Percentiles rank a stretch among this genome's conserved stretches.
These are phyloP conservation scores for Phanerochaete carnosa DNA, from an alignment of 768 basidiomycete species.

Conservation along the genomic window DNA sequence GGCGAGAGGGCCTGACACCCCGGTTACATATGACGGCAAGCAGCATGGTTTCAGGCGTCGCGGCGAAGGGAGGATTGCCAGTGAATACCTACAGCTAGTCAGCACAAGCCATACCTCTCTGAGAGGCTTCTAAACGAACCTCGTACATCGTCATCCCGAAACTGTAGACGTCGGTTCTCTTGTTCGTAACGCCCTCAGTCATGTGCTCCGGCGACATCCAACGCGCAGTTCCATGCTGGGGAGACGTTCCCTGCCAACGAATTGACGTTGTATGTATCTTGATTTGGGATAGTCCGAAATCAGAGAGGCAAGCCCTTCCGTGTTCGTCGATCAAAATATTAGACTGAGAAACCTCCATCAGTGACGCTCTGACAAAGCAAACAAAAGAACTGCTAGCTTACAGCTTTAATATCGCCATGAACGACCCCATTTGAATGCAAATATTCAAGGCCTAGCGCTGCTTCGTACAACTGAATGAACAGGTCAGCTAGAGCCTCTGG, in stretches of 20 bases:
- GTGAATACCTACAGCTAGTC: slow-evolving; percentile 3
- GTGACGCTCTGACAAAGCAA: background rate
- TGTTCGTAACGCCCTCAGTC: slow-evolving; percentile 1
- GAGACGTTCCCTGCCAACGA: background rate
- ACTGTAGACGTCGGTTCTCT: slow-evolving; percentile 15
- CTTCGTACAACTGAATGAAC: slow-evolving; percentile 14
- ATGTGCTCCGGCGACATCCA: slow-evolving; percentile 18
- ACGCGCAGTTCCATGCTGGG: slow-evolving; percentile 4
- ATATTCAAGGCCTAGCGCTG: slow-evolving; percentile 19
- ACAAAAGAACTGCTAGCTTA: slow-evolving; percentile 8
- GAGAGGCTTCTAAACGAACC: background rate
- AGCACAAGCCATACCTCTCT: background rate
- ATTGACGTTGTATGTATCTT: slow-evolving; percentile 3
- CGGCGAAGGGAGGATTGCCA: slow-evolving; percentile 2
- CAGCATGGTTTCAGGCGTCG: background rate
- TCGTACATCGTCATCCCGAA: slow-evolving; percentile 18
- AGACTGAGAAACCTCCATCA: background rate
- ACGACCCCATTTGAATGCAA: slow-evolving; percentile 20
- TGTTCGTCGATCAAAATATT: slow-evolving; percentile 15
- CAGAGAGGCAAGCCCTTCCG: slow-evolving; percentile 13
- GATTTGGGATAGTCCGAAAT: slow-evolving; percentile 16
- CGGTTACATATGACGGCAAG: background rate
- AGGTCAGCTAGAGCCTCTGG: background rate
- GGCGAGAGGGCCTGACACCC: background rate
- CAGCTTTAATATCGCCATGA: slow-evolving; percentile 25